These are phyloP conservation scores for Suillus discolor DNA, from an alignment of 768 basidiomycete species.

Conservation along the genomic window DNA sequence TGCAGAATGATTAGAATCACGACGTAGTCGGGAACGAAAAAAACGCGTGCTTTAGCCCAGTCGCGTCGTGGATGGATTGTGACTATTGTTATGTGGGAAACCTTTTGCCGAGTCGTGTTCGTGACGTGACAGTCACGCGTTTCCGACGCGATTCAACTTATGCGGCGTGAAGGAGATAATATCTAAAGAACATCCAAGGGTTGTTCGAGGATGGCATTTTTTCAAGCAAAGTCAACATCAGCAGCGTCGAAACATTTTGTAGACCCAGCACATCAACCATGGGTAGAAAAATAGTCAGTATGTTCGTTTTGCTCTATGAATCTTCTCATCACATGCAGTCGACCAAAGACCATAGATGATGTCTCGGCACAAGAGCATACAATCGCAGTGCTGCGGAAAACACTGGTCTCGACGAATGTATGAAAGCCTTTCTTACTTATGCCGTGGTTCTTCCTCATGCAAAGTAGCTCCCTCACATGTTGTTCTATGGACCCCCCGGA, in stretches of 20 bases:
- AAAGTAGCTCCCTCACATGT: slow-evolving; percentile 92
- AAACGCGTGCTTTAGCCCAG: slow-evolving; percentile 21
- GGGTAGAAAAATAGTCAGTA: slow-evolving; percentile 98
- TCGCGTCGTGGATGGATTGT: slow-evolving; percentile 17
- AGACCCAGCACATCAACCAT: slow-evolving; percentile 76
- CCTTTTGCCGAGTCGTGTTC: slow-evolving; percentile 28
- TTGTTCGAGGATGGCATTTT: slow-evolving; percentile 59
- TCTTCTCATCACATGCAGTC: slow-evolving; percentile 48
- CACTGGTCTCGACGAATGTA: slow-evolving; percentile 91
- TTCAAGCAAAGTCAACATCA: slow-evolving; percentile 50
- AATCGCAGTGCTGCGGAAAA: slow-evolving; percentile 87
- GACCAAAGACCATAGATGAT: slow-evolving; percentile 97
- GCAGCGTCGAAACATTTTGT: slow-evolving; percentile 44
- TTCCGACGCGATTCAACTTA: slow-evolving; percentile 38
- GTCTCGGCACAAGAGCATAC: slow-evolving; percentile 98
- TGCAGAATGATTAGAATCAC: slow-evolving; percentile 6
- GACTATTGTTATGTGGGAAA: slow-evolving; percentile 32
- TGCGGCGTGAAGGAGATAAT: background rate
- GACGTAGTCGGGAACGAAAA: slow-evolving; percentile 12
- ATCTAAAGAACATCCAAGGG: background rate
- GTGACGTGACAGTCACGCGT: slow-evolving; percentile 50
- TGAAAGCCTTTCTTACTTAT: background rate
- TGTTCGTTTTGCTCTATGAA: background rate
- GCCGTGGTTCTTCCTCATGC: slow-evolving; percentile 13
- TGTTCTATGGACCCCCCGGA: slow-evolving; percentile 99